These are phyloP conservation scores for Nemania sp. DNA, from an alignment of 2,329 filamentous ascomycete species.

Conservation along the genomic window DNA sequence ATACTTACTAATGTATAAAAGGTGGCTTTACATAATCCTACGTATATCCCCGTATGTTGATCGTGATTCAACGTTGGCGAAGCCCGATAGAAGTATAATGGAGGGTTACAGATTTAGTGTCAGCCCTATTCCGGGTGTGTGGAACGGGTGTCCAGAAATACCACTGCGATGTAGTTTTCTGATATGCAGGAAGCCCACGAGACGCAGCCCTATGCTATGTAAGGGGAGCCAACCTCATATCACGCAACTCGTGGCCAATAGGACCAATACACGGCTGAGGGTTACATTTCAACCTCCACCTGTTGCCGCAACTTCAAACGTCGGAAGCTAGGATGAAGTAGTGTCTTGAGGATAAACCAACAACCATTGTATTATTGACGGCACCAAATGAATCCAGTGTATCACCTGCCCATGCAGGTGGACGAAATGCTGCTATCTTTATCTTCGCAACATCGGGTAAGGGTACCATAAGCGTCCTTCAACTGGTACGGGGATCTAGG, in stretches of 20 bases:
- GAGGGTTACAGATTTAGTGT: background rate
- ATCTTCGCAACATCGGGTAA: too few species aligned
- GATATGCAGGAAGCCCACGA: background rate
- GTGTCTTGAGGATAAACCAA: conserved; percentile 7
- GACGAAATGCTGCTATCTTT: background rate
- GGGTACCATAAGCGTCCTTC: too few species aligned
- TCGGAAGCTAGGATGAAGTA: too few species aligned
- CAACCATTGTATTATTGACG: background rate
- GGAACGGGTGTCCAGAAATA: conserved; percentile 9
- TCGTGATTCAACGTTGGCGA: too few species aligned
- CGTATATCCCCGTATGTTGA: too few species aligned
- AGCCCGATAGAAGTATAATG: background rate
- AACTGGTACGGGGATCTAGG: background rate
- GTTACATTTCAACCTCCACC: conserved; percentile 19
- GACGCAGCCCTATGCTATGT: conserved; percentile 7
- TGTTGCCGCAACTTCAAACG: background rate
- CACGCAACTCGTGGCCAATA: background rate
- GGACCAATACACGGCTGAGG: conserved; percentile 1
- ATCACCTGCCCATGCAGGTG: too few species aligned
- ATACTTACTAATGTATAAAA: background rate
- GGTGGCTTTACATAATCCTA: background rate
- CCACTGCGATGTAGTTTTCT: conserved; percentile 1
- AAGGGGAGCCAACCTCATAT: conserved; percentile 6
- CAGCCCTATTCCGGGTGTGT: conserved; percentile 18
- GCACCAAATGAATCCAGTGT: too few species aligned